phyloP scores from a whole-genome alignment of 192 early-diverging fungal species.

The Thamnidium elegans region DNA sequence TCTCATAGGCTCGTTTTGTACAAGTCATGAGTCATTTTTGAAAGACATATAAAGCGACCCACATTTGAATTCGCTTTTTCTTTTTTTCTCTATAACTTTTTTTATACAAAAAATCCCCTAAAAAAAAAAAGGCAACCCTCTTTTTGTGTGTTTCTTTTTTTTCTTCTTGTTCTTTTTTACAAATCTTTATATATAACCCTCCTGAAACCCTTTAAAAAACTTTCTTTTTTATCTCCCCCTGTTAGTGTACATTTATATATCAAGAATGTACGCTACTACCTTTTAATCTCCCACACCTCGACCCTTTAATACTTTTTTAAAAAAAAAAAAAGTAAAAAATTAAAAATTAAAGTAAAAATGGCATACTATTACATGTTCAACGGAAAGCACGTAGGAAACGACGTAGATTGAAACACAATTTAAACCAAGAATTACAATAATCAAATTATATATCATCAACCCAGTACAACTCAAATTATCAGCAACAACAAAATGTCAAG shows the following conservation, averaged over 20 bases:
- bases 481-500: constrained; percentile 9
- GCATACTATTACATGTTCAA: constrained; percentile 46
- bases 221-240: background rate
- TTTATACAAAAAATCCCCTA: background rate
- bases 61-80: too few relatives aligned
- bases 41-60: too few relatives aligned
- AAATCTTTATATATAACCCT: background rate
- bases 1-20: too few relatives aligned
- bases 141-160: background rate
- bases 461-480: constrained; percentile 9
- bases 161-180: constrained; percentile 8
- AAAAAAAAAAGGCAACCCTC: background rate
- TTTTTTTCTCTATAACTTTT: too few relatives aligned
- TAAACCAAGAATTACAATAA: background rate
- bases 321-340: constrained; percentile 29
- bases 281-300: constrained; percentile 9
- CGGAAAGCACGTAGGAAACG: constrained; percentile 47
- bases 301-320: constrained; percentile 15
- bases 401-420: constrained; percentile 39
- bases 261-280: constrained; percentile 19
- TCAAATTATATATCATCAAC: constrained; percentile 3
- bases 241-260: constrained; percentile 23
- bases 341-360: constrained; percentile 30
- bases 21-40: too few relatives aligned
- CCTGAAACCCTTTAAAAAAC: constrained; percentile 15